A percentile compares a stretch with the other conserved stretches of the same genome.
Conservation (phyloP, 176 grass and related monocot species). For the Zea mays region DNA sequence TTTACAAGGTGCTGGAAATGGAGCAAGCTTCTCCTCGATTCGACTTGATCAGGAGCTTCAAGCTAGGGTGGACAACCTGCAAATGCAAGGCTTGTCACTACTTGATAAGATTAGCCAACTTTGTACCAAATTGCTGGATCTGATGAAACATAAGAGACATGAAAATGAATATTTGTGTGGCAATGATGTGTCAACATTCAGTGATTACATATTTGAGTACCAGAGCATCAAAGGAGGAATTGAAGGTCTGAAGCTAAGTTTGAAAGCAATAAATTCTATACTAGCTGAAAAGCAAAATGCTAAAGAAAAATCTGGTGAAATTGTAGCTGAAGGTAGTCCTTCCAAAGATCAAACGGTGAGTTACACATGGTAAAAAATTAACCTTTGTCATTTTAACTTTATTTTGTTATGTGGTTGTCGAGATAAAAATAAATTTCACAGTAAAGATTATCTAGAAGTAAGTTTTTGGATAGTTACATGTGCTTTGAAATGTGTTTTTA, state of each 20-base stretch:
- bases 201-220: slow-evolving; percentile 61
- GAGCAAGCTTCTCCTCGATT: slow-evolving; percentile 42
- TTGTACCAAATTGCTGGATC: slow-evolving; percentile 54
- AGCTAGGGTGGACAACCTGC: slow-evolving; percentile 60
- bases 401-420: not conserved
- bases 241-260: slow-evolving; percentile 66
- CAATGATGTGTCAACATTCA: slow-evolving; percentile 44
- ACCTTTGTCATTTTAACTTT: not conserved
- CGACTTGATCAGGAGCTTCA: slow-evolving; percentile 62
- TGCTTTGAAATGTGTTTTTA: not conserved
- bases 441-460: not conserved
- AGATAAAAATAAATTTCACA: not conserved
- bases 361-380: slow-evolving; percentile 26
- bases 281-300: slow-evolving; percentile 57
- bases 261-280: slow-evolving; percentile 42
- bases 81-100: slow-evolving; percentile 67
- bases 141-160: slow-evolving; percentile 47
- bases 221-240: slow-evolving; percentile 70
- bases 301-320: slow-evolving; percentile 38
- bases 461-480: not conserved
- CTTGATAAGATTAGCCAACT: slow-evolving; percentile 62
- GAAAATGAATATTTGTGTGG: slow-evolving; percentile 38
- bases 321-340: slow-evolving; percentile 23
- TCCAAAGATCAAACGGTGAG: slow-evolving; percentile 36
- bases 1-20: slow-evolving; percentile 58